Evolutionary conservation across 2,329 filamentous ascomycete species (phyloP), one percentile per base, ranked within the genome.

Genomic region (Clarireedia hainanense): DNA sequence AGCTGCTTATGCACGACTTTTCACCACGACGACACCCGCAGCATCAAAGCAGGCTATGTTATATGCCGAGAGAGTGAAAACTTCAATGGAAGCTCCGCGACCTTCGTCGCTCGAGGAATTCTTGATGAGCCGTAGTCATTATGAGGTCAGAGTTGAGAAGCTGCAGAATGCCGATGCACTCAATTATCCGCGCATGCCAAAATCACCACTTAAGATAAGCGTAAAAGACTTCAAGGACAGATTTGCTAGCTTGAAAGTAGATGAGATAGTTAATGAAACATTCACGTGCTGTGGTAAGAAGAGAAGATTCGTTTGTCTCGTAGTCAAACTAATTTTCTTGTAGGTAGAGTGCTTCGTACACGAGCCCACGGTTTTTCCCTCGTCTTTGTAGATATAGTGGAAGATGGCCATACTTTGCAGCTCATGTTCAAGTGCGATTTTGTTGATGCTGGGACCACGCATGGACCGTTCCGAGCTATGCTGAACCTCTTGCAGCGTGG

Each of bases 341-440:
- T 49, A 54, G 89, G 91, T 71, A 89, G 90, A 68, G 78, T 96
- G 60, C 77, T 79, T 88, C 67, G 87, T 89, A 60, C 76, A 81
- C 48, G 80, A 83, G 54, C 20, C 30, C 14, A 30, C 6, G 85
- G 91, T 62, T 85, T 82, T 64, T 89, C 88, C 72, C 83, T 99
- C 64, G 76, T 90, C 60, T 99, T 99, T 71, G 71, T 96, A 62
- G 88, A 94, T 71, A 74, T 97, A 50, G 76, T 84, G 63, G 84
- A 90, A 69, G 83, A 89, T 67, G 86, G 84, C 56, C 74, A 83
- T 63, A 81, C 79, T 61, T 71, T 95, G 36, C 94, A 99, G 49
- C 56, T 59, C 62, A 52, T 63, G 63, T 20, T 23, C 7, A 9
- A 23, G 20, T 14, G 10, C 20, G 2, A 45, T 20, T 2, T 4